Conservation (phyloP, 805 yeast species). For the Candida lessepsii region DNA sequence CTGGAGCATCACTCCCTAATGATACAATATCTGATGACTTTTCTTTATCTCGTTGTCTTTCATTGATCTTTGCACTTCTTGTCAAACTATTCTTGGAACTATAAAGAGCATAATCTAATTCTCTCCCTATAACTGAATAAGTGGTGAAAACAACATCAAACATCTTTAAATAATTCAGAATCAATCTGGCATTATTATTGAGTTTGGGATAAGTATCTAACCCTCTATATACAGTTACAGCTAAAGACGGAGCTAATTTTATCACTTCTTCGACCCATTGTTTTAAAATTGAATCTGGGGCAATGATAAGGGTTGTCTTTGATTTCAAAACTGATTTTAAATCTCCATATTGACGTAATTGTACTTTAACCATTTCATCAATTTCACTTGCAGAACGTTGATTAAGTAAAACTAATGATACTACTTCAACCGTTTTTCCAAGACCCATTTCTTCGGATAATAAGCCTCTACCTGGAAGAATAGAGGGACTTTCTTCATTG, state of each 20-base stretch:
- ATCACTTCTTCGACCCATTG: slow-evolving; percentile 85
- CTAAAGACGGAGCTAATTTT: slow-evolving; percentile 56
- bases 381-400: slow-evolving; percentile 44
- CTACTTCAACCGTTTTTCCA: slow-evolving; percentile 88
- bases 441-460: slow-evolving; percentile 96
- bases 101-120: slow-evolving; percentile 75
- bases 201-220: slow-evolving; percentile 26
- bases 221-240: slow-evolving; percentile 66
- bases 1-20: neutral
- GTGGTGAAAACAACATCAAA: slow-evolving; percentile 82
- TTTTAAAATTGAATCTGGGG: slow-evolving; percentile 77
- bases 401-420: slow-evolving; percentile 63
- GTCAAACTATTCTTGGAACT: slow-evolving; percentile 56
- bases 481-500: slow-evolving; percentile 19
- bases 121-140: slow-evolving; percentile 67
- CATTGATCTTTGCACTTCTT: slow-evolving; percentile 30
- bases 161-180: slow-evolving; percentile 54
- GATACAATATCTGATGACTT: too few relatives aligned
- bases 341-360: slow-evolving; percentile 37
- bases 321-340: slow-evolving; percentile 48
- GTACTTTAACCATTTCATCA: slow-evolving; percentile 26
- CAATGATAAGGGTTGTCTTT: slow-evolving; percentile 76
- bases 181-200: slow-evolving; percentile 32
- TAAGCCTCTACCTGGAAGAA: slow-evolving; percentile 58
- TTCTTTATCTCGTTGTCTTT: slow-evolving; percentile 14